Evolutionary conservation across 805 yeast genomes (phyloP).

Genomic region (Metschnikowia dekortorum): DNA sequence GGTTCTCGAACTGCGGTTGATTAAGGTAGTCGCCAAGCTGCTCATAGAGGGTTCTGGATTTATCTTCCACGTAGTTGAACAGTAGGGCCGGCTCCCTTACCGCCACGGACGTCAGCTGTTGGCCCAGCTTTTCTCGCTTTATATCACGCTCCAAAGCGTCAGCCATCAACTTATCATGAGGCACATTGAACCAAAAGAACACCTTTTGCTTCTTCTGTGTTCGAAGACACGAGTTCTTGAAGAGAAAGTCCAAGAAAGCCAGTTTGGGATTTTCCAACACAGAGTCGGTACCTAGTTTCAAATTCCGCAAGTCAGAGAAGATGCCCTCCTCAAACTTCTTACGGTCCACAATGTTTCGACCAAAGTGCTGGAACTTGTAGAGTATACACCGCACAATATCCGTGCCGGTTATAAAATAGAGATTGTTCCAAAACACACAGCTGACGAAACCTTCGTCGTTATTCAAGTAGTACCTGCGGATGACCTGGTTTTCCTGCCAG

Average conservation of each 20-base stretch:
- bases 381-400: conserved; percentile 91
- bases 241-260: conserved; percentile 75
- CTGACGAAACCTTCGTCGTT: conserved; percentile 89
- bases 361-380: conserved; percentile 85
- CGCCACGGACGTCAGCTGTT: conserved; percentile 68
- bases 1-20: conserved; percentile 8
- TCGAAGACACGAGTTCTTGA: conserved; percentile 79
- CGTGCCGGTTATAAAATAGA: conserved; percentile 90
- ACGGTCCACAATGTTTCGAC: conserved; percentile 76
- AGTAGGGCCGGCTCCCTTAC: conserved; percentile 74
- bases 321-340: conserved; percentile 97
- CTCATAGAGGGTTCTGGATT: conserved; percentile 44
- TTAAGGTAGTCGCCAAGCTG: conserved; percentile 50
- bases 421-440: conserved; percentile 87
- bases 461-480: conserved; percentile 78
- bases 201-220: conserved; percentile 97
- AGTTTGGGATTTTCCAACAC: conserved; percentile 84
- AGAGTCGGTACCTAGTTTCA: conserved; percentile 86
- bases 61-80: conserved; percentile 54
- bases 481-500: conserved; percentile 86
- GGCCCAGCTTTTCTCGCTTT: conserved; percentile 64
- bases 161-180: conserved; percentile 85
- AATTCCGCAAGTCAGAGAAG: conserved; percentile 81
- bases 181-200: conserved; percentile 94
- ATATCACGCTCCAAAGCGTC: conserved; percentile 93